Percentiles rank a stretch among this genome's conserved stretches.
phyloP scores from a whole-genome alignment of 768 basidiomycete species.

The Collybia sordida region DNA sequence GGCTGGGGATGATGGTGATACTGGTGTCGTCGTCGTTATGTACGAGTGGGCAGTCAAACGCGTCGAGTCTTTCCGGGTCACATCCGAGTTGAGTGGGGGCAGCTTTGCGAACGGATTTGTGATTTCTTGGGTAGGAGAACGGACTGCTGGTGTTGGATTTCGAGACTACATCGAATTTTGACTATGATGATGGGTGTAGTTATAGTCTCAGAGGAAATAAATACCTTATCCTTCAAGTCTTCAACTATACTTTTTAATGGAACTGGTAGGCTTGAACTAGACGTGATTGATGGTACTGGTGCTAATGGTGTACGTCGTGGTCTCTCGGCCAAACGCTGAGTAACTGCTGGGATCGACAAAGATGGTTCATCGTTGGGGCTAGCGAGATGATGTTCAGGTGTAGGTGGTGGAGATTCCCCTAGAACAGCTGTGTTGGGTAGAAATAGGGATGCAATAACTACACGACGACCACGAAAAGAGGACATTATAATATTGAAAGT shows the following conservation, averaged over 20 bases:
- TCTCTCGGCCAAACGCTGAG: constrained; percentile 18
- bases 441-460: constrained; percentile 83
- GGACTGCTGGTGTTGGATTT: constrained; percentile 37
- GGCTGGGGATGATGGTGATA: neutral
- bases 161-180: constrained; percentile 33
- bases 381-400: constrained; percentile 8
- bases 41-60: constrained; percentile 8
- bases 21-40: neutral
- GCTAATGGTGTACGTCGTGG: constrained; percentile 1
- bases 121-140: constrained; percentile 42
- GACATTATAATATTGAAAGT: constrained; percentile 41
- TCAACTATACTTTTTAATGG: constrained; percentile 76
- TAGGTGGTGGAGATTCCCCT: constrained; percentile 39
- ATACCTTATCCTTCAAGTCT: constrained; percentile 68
- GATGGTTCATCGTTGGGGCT: constrained; percentile 7
- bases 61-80: constrained; percentile 5
- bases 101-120: constrained; percentile 60
- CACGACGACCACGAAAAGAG: constrained; percentile 70
- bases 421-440: constrained; percentile 72
- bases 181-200: neutral
- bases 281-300: constrained; percentile 11
- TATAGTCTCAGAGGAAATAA: constrained; percentile 9
- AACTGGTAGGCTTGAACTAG: constrained; percentile 24
- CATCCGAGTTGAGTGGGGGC: constrained; percentile 24
- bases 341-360: constrained; percentile 20